Evolutionary conservation across 148 eudicot species (phyloP), one percentile per base, ranked within the genome.

Genomic region (Vaccinium corymbosum): DNA sequence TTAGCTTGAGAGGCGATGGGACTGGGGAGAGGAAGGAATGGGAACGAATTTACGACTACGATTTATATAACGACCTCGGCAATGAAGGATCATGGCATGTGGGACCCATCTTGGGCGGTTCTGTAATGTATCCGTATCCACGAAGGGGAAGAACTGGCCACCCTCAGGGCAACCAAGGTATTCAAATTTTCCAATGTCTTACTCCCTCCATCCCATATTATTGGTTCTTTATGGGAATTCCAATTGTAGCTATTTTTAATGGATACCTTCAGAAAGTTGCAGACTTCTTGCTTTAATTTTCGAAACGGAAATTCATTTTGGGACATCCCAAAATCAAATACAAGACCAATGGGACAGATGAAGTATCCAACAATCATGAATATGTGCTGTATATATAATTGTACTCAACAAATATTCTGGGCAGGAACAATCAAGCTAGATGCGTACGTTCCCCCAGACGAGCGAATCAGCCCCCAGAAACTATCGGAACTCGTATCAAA

Each of bases 91-190:
- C 79, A 2, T 83, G 88, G 3, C 74, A 83, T n/a, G 52, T 6
- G 4, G 80, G 95, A 5, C 93, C 92, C 0, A 85, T 88, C 62
- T 79, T 93, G 15, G 95, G 95, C 1, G 91, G 91, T 15, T 85
- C 89, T 10, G 25, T 81, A 12, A n/a, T 17, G 66, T 86, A 61
- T 57, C 96, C 96, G 0, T 93, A 93, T 83, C 96, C 96, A 12
- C 88, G 96, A n/a, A 89, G 96, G 71, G 87, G 90, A n/a, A 84
- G 93, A 80, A 93, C 93, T 3, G 93, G 96, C 22, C 88, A 92
- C 3, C 89, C 91, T 7, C 80, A 48, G 0, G 42, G 81, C 80
- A 85, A 89, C 38, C 51, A 78, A 76, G 95, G 95, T 92, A 77
- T 46, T 80, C 56, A 42, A 42, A 11, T 29, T 50, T 29, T 57